These are phyloP conservation scores for Talaromyces trachyspermus DNA, from an alignment of 495 filamentous ascomycete genomes.

Conservation along the genomic window DNA sequence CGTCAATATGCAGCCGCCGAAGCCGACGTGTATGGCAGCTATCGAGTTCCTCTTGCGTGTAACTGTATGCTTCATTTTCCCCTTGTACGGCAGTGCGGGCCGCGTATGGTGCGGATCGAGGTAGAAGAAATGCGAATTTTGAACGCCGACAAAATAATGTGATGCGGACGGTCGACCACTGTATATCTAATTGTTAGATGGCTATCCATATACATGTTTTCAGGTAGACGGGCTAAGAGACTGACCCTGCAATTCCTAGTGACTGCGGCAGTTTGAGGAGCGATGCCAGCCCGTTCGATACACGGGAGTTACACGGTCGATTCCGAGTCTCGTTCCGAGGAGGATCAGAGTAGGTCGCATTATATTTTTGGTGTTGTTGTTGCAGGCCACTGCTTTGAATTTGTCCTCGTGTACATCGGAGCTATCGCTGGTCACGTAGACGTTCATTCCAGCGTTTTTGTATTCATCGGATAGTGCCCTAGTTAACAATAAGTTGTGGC, in stretches of 20 bases:
- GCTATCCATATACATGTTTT: background rate
- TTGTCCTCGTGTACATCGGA: constrained; percentile 88
- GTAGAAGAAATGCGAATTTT: constrained; percentile 85
- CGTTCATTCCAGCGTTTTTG: constrained; percentile 51
- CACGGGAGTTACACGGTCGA: constrained; percentile 84
- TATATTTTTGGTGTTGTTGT: constrained; percentile 48
- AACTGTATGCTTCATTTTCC: constrained; percentile 39
- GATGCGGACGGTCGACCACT: constrained; percentile 91
- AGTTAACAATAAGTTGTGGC: constrained; percentile 18
- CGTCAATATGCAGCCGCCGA: constrained; percentile 71
- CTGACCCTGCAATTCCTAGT: constrained; percentile 91
- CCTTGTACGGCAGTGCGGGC: constrained; percentile 55
- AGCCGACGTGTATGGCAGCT: constrained; percentile 83
- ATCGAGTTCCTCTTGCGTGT: constrained; percentile 64
- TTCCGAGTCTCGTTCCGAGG: constrained; percentile 79
- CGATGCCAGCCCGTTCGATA: constrained; percentile 87
- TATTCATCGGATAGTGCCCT: constrained; percentile 66
- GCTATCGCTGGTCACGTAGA: constrained; percentile 85
- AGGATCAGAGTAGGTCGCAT: constrained; percentile 86
- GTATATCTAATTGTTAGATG: background rate
- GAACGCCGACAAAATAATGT: constrained; percentile 96
- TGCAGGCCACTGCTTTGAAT: constrained; percentile 66
- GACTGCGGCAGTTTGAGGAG: constrained; percentile 80
- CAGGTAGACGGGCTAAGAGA: constrained; percentile 2
- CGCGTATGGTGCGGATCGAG: constrained; percentile 86